A percentile compares a stretch with the other conserved stretches of the same genome.
These are phyloP conservation scores for Ophiocordyceps camponoti-floridani DNA, from an alignment of 2,329 filamentous ascomycete genomes.

Conservation along the genomic window DNA sequence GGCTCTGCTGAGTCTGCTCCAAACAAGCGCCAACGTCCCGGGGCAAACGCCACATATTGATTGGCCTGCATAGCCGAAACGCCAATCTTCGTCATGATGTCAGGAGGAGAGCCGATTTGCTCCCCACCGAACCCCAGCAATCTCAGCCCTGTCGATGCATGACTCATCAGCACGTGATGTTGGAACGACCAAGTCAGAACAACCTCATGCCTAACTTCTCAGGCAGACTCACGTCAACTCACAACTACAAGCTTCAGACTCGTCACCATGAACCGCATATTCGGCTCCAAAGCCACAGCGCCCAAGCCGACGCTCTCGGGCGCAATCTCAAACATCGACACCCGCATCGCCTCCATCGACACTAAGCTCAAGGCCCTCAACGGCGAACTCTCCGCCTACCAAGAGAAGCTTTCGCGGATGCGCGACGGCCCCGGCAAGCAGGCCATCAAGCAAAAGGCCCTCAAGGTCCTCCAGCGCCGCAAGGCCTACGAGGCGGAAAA, in stretches of 20 bases:
- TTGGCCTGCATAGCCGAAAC: too few species aligned
- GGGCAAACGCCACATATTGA: too few species aligned
- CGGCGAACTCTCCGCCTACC: conserved; percentile 75
- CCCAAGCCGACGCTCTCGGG: conserved; percentile 78
- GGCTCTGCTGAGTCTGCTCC: too few species aligned
- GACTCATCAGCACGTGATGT: too few species aligned
- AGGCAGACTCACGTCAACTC: not conserved
- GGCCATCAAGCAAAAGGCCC: conserved; percentile 82
- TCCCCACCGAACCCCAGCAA: too few species aligned
- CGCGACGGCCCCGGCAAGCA: conserved; percentile 87
- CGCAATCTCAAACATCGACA: conserved; percentile 75
- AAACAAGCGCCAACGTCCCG: too few species aligned
- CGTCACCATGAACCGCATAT: conserved; percentile 75
- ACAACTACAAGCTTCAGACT: too few species aligned
- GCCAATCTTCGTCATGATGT: too few species aligned
- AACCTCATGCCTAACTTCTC: not conserved
- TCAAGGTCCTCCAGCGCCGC: conserved; percentile 82
- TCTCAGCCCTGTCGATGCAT: too few species aligned
- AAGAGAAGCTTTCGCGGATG: conserved; percentile 77
- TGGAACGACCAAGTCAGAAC: not conserved
- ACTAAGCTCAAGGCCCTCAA: conserved; percentile 89
- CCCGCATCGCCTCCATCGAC: conserved; percentile 71
- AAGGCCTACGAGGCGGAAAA: conserved; percentile 91
- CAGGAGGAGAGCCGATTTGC: too few species aligned
- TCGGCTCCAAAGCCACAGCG: conserved; percentile 69